Evolutionary conservation across 2,329 filamentous ascomycete genomes (phyloP).

Genomic region (Trichoderma sp.): DNA sequence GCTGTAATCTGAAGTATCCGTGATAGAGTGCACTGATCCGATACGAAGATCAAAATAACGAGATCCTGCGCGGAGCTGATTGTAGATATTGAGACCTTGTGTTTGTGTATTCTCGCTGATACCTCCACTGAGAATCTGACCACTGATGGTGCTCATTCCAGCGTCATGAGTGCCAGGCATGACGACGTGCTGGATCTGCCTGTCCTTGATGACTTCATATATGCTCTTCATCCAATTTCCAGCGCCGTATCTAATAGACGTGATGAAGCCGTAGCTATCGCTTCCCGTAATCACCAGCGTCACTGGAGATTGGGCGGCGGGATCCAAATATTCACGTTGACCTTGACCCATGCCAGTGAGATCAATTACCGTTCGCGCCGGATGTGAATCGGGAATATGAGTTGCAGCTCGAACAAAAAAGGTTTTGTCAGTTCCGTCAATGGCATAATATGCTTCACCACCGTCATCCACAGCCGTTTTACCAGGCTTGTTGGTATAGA

Average conservation of each 20-base stretch:
- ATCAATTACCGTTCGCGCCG: slow-evolving; percentile 31
- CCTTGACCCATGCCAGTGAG: slow-evolving; percentile 34
- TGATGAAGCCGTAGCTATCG: slow-evolving; percentile 32
- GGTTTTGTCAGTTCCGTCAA: slow-evolving; percentile 32
- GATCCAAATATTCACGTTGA: slow-evolving; percentile 35
- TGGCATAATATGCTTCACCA: slow-evolving; percentile 34
- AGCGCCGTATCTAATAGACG: slow-evolving; percentile 30
- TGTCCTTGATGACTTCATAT: slow-evolving; percentile 35
- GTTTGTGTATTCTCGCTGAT: slow-evolving; percentile 43
- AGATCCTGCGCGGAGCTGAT: slow-evolving; percentile 45
- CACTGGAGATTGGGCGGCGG: slow-evolving; percentile 31
- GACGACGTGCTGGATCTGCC: slow-evolving; percentile 44
- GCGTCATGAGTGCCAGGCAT: slow-evolving; percentile 50
- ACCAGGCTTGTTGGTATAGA: slow-evolving; percentile 26
- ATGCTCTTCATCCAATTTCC: slow-evolving; percentile 36
- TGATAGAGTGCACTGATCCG: slow-evolving; percentile 29
- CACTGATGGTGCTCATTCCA: slow-evolving; percentile 45
- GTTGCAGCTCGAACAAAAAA: slow-evolving; percentile 34
- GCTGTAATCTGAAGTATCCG: slow-evolving; percentile 25
- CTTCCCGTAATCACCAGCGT: slow-evolving; percentile 38
- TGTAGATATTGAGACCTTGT: slow-evolving; percentile 44
- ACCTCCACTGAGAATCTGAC: slow-evolving; percentile 36
- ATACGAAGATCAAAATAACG: slow-evolving; percentile 50
- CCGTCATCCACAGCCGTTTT: slow-evolving; percentile 28
- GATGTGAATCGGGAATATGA: slow-evolving; percentile 30